Evolutionary conservation across 202 grass and related monocot species (phyloP).

Genomic region (Carex arenaria): DNA sequence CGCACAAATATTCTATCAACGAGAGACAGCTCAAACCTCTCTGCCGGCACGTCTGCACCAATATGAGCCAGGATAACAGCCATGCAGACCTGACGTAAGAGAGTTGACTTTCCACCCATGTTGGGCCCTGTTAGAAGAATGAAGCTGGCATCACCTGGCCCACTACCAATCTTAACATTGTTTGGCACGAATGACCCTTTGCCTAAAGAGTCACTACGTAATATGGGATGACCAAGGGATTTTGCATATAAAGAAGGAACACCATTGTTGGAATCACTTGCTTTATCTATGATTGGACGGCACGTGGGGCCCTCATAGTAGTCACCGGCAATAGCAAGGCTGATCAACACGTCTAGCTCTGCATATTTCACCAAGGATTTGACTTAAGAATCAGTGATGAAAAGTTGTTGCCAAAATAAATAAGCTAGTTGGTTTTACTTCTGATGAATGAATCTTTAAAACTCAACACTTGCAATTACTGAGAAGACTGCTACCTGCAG

Average conservation of each 20-base stretch:
- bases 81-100: slow-evolving; percentile 90
- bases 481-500: slow-evolving; percentile 43
- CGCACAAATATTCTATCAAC: slow-evolving; percentile 95
- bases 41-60: slow-evolving; percentile 90
- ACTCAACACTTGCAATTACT: not conserved
- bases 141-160: slow-evolving; percentile 48
- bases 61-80: slow-evolving; percentile 88
- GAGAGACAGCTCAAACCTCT: slow-evolving; percentile 73
- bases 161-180: slow-evolving; percentile 77
- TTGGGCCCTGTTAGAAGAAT: slow-evolving; percentile 93
- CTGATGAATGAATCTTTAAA: not conserved
- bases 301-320: slow-evolving; percentile 85
- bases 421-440: not conserved
- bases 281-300: slow-evolving; percentile 61
- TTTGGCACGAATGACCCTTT: slow-evolving; percentile 89
- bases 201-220: slow-evolving; percentile 64
- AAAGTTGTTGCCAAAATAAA: not conserved
- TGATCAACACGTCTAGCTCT: slow-evolving; percentile 93
- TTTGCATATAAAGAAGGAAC: slow-evolving; percentile 61
- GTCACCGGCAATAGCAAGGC: slow-evolving; percentile 77
- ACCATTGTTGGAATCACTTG: slow-evolving; percentile 25
- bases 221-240: slow-evolving; percentile 85
- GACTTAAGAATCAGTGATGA: not conserved
- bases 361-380: slow-evolving; percentile 27
- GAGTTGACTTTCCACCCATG: slow-evolving; percentile 99